phyloP scores from a whole-genome alignment of 1,139 yeast species.

The Debaryomyces subglobosus region DNA sequence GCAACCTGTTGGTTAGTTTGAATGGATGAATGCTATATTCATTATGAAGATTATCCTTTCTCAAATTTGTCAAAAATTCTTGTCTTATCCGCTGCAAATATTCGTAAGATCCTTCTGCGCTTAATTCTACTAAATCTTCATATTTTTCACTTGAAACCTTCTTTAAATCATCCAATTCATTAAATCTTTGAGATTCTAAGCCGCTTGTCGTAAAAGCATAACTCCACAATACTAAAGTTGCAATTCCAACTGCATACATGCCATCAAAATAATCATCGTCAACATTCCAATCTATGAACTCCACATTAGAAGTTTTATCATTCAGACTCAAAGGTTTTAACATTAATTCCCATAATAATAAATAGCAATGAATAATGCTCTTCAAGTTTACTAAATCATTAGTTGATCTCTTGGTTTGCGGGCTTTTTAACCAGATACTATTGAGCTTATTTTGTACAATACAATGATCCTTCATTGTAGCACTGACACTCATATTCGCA shows the following conservation, averaged over 20 bases:
- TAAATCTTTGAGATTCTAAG: constrained; percentile 35
- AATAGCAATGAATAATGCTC: constrained; percentile 64
- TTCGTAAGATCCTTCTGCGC: constrained; percentile 43
- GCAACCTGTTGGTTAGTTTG: constrained; percentile 28
- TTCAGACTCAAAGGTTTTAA: constrained; percentile 45
- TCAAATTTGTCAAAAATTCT: constrained; percentile 26
- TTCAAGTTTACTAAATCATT: constrained; percentile 39
- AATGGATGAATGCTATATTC: constrained; percentile 33
- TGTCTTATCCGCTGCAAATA: constrained; percentile 40
- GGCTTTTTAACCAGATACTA: constrained; percentile 45
- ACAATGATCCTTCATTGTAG: constrained; percentile 56
- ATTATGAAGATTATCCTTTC: constrained; percentile 21
- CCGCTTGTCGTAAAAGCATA: constrained; percentile 46
- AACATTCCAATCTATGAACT: constrained; percentile 33
- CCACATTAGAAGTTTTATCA: constrained; percentile 9
- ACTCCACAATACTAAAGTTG: constrained; percentile 54
- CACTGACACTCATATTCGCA: constrained; percentile 75
- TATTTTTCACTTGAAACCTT: constrained; percentile 15
- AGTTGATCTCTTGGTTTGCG: constrained; percentile 25
- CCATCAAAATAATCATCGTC: constrained; percentile 35
- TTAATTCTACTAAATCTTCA: constrained; percentile 25
- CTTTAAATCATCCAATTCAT: constrained; percentile 17
- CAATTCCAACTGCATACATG: constrained; percentile 49
- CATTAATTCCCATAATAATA: constrained; percentile 64
- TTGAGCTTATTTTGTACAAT: constrained; percentile 55